Base-by-base conservation (phyloP, 768 basidiomycete species). In the Naganishia vishniacii region DNA sequence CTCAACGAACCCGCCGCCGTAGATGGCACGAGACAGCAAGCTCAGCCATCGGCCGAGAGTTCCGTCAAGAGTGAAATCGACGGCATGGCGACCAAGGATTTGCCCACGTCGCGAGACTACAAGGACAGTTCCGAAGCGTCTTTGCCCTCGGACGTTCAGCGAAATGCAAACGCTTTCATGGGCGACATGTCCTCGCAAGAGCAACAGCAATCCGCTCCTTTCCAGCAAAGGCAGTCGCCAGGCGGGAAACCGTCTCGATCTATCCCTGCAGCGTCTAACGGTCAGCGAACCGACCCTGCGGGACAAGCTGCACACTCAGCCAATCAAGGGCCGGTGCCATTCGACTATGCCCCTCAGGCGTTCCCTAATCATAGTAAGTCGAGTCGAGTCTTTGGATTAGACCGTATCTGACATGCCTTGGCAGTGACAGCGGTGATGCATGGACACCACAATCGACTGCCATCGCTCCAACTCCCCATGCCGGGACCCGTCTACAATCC, bases 341-440 rank as follows among this genome's bases (percentile, higher is more conserved):
- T 37, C 34, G 53, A 56, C 28, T 40, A 56, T 25, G 20, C 53
- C n/a, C 37, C 53, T n/a, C 32, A 34, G 20, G 34, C n/a, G n/a
- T 40, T 9, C 18, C 32, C 32, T 11, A 41, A 26, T 40, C 34
- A 40, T 37, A 9, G 53, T 56, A 25, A 40, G 53, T 34, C 20
- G 9, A 16, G 9, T 51, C 2, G 2, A 18, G 18, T 8, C 20
- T 9, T 9, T 20, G 3, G 6, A 20, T 29, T 5, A 34, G 26
- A 9, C 49, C 11, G 29, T 31, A 15, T 31, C n/a, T 34, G 29
- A 31, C n/a, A 51, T 16, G 15, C 25, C 31, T 18, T 51, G 15
- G 4, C 18, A 12, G 8, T n/a, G 9, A 18, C 49, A 51, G 49
- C 53, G 34, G 5, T n/a, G n/a, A n/a, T n/a, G n/a, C n/a, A 56